These are phyloP conservation scores for Dipteronia sinensis DNA, from an alignment of 345 rosid genomes.

Conservation along the genomic window DNA sequence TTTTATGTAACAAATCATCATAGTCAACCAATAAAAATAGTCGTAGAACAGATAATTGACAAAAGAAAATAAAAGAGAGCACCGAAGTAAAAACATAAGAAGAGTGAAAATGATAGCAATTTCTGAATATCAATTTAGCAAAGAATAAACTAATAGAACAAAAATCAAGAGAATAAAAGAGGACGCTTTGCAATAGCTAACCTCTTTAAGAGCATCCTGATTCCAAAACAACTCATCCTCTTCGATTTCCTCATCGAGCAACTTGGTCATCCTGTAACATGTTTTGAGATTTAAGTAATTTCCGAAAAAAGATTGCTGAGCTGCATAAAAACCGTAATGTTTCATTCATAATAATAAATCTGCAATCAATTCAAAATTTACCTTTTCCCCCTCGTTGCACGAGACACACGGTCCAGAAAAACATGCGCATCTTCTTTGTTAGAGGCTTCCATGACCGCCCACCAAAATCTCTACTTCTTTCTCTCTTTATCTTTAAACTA, in stretches of 20 bases:
- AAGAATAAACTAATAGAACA: too few relatives aligned
- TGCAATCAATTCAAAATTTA: slow-evolving; percentile 14
- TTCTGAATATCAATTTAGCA: too few relatives aligned
- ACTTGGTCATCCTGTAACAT: slow-evolving; percentile 69
- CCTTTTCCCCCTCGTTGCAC: slow-evolving; percentile 85
- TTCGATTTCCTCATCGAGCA: slow-evolving; percentile 83
- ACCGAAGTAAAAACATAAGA: not conserved
- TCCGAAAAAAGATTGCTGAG: not conserved
- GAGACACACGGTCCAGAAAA: slow-evolving; percentile 70
- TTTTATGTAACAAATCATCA: not conserved
- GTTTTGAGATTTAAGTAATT: not conserved
- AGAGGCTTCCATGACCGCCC: slow-evolving; percentile 29
- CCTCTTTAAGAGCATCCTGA: slow-evolving; percentile 95
- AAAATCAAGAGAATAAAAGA: too few relatives aligned
- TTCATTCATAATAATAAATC: not conserved
- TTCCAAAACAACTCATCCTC: slow-evolving; percentile 94
- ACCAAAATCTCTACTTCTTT: not conserved
- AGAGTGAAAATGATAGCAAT: too few relatives aligned
- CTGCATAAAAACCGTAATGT: not conserved
- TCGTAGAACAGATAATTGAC: not conserved
- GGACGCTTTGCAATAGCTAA: slow-evolving; percentile 23
- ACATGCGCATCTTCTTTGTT: slow-evolving; percentile 49
- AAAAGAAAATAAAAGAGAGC: not conserved
- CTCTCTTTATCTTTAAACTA: not conserved
- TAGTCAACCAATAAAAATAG: not conserved